Evolutionary conservation across 306 rosid genomes (phyloP), one percentile per base, ranked within the genome.

Genomic region (Citrullus mucosospermus): DNA sequence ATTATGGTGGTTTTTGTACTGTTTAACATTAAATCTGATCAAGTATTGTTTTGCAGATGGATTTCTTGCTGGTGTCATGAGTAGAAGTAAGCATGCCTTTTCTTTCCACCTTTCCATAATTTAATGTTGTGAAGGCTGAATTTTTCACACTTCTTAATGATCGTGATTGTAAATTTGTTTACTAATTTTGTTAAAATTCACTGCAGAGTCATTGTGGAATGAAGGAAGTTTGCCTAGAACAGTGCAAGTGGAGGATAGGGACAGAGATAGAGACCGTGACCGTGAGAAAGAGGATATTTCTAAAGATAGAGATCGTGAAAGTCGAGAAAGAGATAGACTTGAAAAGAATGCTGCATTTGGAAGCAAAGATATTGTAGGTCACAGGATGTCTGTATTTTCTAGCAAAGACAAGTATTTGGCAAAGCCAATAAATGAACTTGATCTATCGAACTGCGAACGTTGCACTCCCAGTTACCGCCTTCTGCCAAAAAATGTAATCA

Each of bases 381-480:
- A 90, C 80, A 91, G 87, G 89, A 85, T 89, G 88, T 85, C 92
- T 83, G 76, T 90, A 65, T 91, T 84, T 82, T 80, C 97, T 61
- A 85, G 92, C 89, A 95, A 96, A 89, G 99, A 96, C 53, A 96
- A 96, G 91, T 93, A 96, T 82, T 78, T 86, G 77, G 82, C 87
- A 54, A 96, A 96, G 82, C 98, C 99, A 78, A 96, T 96, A 82
- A 92, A 90, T 82, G 99, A 96, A 87, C 93, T 96, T 74, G 99
- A 96, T 89, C 93, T 96, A 61, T 96, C 99, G 13, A 91, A 92
- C 81, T 96, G 99, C 55, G 98, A 96, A 72, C 97, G 85, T 38
- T 96, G 98, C 91, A 90, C 98, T 83, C 97, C 99, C 36, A 96
- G 99, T 84, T 96, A 96, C 78, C 93, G 99, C 16, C 93, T 92